These are phyloP conservation scores for Arabis hirsuta DNA, from an alignment of 345 rosid species.

Conservation along the genomic window DNA sequence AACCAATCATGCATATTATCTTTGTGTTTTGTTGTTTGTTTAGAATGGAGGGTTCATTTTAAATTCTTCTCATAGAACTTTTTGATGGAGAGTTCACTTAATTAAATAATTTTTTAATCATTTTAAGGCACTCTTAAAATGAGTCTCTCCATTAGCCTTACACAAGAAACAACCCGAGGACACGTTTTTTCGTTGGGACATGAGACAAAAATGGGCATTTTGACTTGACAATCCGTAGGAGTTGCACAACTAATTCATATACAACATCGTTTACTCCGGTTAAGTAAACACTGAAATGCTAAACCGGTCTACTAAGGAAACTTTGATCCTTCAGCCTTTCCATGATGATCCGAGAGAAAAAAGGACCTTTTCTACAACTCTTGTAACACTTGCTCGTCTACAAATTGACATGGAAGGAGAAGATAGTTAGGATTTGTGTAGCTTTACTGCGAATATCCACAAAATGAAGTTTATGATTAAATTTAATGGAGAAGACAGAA, in stretches of 20 bases:
- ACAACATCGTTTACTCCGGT: neutral
- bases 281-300: constrained; percentile 4
- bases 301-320: constrained; percentile 25
- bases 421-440: constrained; percentile 14
- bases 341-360: constrained; percentile 13
- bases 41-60: too few species aligned
- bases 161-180: neutral
- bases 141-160: neutral
- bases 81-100: too few species aligned
- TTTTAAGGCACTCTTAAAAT: too few species aligned
- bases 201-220: constrained; percentile 2
- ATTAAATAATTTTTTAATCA: too few species aligned
- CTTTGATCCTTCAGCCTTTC: constrained; percentile 11
- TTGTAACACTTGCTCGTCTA: constrained; percentile 34
- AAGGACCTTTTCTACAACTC: constrained; percentile 17
- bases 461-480: neutral
- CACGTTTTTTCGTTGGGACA: constrained; percentile 3
- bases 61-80: too few species aligned
- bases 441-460: neutral
- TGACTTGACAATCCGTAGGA: neutral
- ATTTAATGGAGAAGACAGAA: neutral
- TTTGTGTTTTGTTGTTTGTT: too few species aligned
- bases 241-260: neutral
- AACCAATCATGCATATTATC: too few species aligned
- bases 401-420: constrained; percentile 15